Percentiles rank a stretch among this genome's conserved stretches.
Evolutionary conservation across 139 green algal genomes (phyloP).

Genomic region (Spirogloea muscicola): DNA sequence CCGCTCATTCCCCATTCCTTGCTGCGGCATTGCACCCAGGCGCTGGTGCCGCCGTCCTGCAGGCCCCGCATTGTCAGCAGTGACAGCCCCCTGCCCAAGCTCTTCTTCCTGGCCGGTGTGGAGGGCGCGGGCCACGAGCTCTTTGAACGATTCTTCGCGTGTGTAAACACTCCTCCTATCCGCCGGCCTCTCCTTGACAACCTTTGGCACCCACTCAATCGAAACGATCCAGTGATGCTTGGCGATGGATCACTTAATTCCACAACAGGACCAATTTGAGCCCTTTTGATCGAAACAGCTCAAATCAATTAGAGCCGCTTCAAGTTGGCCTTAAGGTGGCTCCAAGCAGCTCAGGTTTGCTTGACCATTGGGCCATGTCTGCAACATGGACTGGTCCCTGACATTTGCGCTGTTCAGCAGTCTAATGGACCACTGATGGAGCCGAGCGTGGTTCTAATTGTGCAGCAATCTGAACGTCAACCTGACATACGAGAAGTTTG

Average conservation of each 20-base stretch:
- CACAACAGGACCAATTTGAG: neutral
- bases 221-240: neutral
- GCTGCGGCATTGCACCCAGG: too few species aligned
- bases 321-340: neutral
- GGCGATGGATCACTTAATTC: neutral
- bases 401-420: neutral
- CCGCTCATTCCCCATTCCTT: too few species aligned
- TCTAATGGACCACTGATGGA: neutral
- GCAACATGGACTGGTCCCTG: neutral
- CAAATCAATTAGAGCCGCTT: too few species aligned
- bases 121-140: constrained; percentile 15
- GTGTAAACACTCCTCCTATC: neutral
- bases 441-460: neutral
- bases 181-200: neutral
- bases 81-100: neutral
- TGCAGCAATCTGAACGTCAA: constrained; percentile 29
- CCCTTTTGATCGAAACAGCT: too few species aligned
- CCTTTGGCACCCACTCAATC: neutral
- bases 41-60: too few species aligned
- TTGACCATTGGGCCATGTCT: neutral
- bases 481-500: neutral
- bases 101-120: constrained; percentile 5
- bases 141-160: constrained; percentile 20
- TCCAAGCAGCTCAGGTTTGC: neutral
- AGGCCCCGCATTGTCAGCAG: too few species aligned